Conservation (phyloP, 2,329 filamentous ascomycete genomes). For the Parascedosporium putredinis region DNA sequence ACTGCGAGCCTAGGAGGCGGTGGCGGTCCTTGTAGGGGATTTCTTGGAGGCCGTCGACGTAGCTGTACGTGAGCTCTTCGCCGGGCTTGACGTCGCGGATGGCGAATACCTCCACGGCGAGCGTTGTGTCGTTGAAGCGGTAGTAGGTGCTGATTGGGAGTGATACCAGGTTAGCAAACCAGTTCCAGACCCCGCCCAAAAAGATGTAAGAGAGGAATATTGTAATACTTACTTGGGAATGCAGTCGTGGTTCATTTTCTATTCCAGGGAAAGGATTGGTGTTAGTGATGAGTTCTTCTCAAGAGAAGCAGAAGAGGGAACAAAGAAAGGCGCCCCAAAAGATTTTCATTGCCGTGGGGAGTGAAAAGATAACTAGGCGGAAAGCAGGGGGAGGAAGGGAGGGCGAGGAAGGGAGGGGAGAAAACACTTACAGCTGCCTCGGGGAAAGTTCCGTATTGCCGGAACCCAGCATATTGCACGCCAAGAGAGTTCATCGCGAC, state of each 20-base stretch:
- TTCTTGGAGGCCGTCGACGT: conserved; percentile 6
- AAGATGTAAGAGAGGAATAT: background rate
- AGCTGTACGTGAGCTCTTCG: conserved; percentile 9
- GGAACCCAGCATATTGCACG: background rate
- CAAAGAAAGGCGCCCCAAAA: too few species aligned
- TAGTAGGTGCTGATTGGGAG: conserved; percentile 6
- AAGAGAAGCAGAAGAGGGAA: too few species aligned
- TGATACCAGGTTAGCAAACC: background rate
- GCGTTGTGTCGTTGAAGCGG: conserved; percentile 9
- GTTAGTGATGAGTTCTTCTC: too few species aligned
- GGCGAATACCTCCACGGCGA: conserved; percentile 6
- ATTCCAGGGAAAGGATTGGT: background rate
- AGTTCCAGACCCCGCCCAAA: background rate
- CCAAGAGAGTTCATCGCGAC: conserved; percentile 7
- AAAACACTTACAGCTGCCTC: conserved; percentile 6
- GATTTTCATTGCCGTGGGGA: too few species aligned
- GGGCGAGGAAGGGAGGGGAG: background rate
- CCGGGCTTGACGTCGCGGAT: conserved; percentile 5
- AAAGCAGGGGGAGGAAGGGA: too few species aligned
- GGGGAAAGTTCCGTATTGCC: conserved; percentile 1
- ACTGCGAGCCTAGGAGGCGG: conserved; percentile 1
- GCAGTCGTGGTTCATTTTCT: conserved; percentile 10
- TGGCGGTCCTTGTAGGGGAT: conserved; percentile 3
- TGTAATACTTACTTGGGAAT: conserved; percentile 7
- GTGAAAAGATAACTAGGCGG: too few species aligned